These are phyloP conservation scores for Populus trichocarpa DNA, from an alignment of 441 rosid species.

Conservation along the genomic window DNA sequence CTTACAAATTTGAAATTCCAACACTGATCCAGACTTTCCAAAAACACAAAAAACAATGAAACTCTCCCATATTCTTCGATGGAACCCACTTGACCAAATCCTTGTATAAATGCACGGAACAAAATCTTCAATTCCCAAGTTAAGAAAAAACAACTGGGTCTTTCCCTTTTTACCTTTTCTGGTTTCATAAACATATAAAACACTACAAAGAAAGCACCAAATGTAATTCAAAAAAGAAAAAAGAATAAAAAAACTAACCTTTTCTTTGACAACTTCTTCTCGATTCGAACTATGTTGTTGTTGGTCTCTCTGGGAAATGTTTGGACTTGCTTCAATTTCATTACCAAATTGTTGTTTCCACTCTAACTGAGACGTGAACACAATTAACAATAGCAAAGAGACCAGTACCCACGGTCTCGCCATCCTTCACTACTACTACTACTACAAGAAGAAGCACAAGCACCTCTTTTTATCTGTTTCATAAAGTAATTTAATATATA, in stretches of 20 bases:
- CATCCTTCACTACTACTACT: constrained; percentile 28
- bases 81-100: neutral
- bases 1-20: neutral
- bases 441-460: neutral
- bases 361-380: constrained; percentile 67
- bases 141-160: neutral
- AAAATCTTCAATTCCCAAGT: neutral
- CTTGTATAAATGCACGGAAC: neutral
- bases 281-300: constrained; percentile 36
- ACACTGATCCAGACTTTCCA: neutral
- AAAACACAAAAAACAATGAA: neutral
- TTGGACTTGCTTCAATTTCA: constrained; percentile 45
- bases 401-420: constrained; percentile 68
- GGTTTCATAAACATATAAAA: neutral
- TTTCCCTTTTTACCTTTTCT: neutral
- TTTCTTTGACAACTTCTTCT: constrained; percentile 52
- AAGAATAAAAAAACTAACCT: constrained; percentile 28
- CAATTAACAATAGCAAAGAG: constrained; percentile 52
- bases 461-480: neutral
- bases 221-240: neutral
- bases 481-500: neutral
- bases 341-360: constrained; percentile 70
- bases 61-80: neutral
- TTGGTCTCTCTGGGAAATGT: constrained; percentile 36
- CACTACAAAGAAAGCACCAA: neutral